phyloP scores from a whole-genome alignment of 257 asterid genomes.

The Fraxinus pennsylvanica region DNA sequence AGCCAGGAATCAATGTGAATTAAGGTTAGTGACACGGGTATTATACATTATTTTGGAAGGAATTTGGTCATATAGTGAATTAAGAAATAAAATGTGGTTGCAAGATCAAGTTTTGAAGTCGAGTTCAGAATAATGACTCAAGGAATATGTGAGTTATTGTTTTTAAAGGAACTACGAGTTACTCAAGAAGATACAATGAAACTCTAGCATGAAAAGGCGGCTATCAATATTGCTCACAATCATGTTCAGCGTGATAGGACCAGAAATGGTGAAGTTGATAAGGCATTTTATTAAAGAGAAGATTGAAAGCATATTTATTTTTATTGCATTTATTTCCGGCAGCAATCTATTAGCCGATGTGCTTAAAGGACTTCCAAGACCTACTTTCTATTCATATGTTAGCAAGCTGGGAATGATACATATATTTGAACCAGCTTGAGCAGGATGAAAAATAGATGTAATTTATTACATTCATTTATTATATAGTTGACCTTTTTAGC shows the following conservation, averaged over 20 bases:
- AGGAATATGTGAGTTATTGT: background rate
- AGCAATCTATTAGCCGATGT: background rate
- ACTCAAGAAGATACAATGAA: background rate
- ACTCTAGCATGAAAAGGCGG: background rate
- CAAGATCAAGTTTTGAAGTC: background rate
- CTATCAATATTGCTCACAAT: background rate
- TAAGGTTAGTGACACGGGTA: background rate
- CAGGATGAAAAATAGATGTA: too few relatives aligned
- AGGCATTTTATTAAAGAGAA: background rate
- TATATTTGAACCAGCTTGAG: too few relatives aligned
- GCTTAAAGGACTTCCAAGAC: too few relatives aligned
- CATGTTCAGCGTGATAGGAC: background rate
- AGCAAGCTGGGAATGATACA: too few relatives aligned
- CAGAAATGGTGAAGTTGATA: background rate
- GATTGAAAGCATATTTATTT: background rate
- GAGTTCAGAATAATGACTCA: background rate
- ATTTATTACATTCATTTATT: too few relatives aligned
- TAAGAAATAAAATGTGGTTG: background rate
- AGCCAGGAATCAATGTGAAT: constrained; percentile 2
- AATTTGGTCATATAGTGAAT: background rate
- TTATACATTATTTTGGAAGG: background rate
- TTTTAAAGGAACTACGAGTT: background rate
- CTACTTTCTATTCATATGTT: too few relatives aligned
- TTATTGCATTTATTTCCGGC: background rate
- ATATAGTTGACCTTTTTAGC: too few relatives aligned